These are phyloP conservation scores for Hymenoscyphus fructigenus DNA, from an alignment of 2,329 filamentous ascomycete genomes.

Conservation along the genomic window DNA sequence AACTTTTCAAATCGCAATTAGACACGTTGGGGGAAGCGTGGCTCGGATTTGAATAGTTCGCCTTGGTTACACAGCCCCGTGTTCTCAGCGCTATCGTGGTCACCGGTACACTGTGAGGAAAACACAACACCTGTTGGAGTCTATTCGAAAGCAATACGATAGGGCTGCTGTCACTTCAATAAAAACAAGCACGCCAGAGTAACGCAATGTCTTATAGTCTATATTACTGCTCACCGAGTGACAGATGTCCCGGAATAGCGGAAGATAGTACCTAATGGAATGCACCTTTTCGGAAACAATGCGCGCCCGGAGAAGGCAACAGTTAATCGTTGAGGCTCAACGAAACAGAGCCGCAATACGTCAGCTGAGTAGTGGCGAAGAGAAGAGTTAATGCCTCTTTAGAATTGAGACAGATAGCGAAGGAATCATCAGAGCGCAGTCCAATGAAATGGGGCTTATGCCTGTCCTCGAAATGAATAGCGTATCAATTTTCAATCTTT, in stretches of 20 bases:
- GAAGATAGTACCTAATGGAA: neutral
- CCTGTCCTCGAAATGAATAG: neutral
- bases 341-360: slow-evolving; percentile 7
- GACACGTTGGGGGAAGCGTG: neutral
- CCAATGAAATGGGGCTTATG: neutral
- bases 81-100: neutral
- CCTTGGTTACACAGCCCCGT: neutral
- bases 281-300: neutral
- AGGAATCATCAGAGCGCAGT: neutral
- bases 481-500: neutral
- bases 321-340: neutral
- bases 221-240: neutral
- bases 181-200: neutral
- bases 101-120: neutral
- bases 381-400: neutral
- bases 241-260: neutral
- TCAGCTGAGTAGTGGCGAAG: slow-evolving; percentile 9
- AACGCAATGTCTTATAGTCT: neutral
- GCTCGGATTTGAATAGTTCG: neutral
- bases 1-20: neutral
- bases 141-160: neutral
- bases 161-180: neutral
- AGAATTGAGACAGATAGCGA: neutral
- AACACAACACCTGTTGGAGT: neutral
- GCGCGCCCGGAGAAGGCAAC: neutral